phyloP scores from a whole-genome alignment of 129 eudicot species.

The Saussurea involucrata region DNA sequence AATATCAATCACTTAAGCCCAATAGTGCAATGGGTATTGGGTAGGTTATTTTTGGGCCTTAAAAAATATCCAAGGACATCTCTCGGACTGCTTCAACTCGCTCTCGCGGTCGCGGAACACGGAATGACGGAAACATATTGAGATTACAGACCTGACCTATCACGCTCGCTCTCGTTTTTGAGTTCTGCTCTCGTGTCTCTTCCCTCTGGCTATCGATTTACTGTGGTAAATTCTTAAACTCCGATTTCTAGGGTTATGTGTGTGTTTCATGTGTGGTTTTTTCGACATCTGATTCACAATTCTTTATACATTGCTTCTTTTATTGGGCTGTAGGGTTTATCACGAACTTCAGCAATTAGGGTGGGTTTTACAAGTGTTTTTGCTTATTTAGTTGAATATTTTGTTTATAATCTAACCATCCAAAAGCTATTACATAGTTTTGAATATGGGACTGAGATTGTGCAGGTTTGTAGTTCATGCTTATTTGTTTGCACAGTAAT shows the following conservation, averaged over 20 bases:
- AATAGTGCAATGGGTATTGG: no score
- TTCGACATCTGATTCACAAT: background rate
- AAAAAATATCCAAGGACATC: no score
- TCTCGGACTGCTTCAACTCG: no score
- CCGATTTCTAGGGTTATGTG: constrained; percentile 22
- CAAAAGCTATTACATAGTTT: background rate
- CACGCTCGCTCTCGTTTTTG: no score
- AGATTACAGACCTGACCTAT: no score
- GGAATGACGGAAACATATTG: no score
- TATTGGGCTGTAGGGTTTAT: constrained; percentile 14
- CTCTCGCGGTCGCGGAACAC: no score
- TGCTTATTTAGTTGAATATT: constrained; percentile 6
- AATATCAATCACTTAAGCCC: no score
- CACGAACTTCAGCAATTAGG: background rate
- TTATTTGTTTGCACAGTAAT: background rate
- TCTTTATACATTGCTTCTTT: constrained; percentile 1
- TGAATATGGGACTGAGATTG: constrained; percentile 8
- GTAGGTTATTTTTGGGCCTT: no score
- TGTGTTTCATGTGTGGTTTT: constrained; percentile 19
- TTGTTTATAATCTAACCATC: background rate
- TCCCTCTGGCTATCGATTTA: no score
- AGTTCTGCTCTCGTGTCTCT: no score
- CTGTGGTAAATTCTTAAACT: no score
- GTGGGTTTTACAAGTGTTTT: background rate
- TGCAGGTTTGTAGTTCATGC: constrained; percentile 6